These are phyloP conservation scores for Trapa bicornis DNA, from an alignment of 345 rosid genomes.

Conservation along the genomic window DNA sequence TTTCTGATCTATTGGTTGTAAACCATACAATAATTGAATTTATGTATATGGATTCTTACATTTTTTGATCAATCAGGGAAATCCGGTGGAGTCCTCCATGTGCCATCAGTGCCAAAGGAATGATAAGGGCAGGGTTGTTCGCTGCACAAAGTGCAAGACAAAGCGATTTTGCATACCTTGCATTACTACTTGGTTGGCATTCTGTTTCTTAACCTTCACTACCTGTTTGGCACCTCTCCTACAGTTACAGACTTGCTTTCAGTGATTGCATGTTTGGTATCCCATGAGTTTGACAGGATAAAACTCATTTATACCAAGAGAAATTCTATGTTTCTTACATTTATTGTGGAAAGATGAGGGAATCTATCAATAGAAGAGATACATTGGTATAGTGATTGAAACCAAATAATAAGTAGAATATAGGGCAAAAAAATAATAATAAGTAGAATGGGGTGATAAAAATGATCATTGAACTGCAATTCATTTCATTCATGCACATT, in stretches of 20 bases:
- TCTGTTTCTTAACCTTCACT: background rate
- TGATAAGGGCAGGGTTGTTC: conserved; percentile 27
- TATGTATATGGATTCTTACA: background rate
- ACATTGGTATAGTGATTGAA: too few species aligned
- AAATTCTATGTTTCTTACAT: too few species aligned
- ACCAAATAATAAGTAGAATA: too few species aligned
- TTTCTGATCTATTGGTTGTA: background rate
- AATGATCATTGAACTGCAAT: too few species aligned
- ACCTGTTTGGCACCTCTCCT: background rate
- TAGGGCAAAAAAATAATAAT: too few species aligned
- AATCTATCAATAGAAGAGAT: too few species aligned
- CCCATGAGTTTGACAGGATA: too few species aligned
- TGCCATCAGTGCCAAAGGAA: conserved; percentile 40
- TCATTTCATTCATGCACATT: too few species aligned
- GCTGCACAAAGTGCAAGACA: conserved; percentile 18
- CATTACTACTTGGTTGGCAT: conserved; percentile 20
- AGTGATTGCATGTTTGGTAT: background rate
- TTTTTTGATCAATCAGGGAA: conserved; percentile 4
- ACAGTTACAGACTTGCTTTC: background rate
- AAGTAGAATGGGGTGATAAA: too few species aligned
- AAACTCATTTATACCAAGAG: too few species aligned
- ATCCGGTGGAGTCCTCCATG: conserved; percentile 14
- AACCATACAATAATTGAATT: background rate
- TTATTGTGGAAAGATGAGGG: too few species aligned
- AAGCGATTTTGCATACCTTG: conserved; percentile 29